Evolutionary conservation across 2,329 filamentous ascomycete genomes (phyloP), one percentile per base, ranked within the genome.

Genomic region (Penicillium sp.): DNA sequence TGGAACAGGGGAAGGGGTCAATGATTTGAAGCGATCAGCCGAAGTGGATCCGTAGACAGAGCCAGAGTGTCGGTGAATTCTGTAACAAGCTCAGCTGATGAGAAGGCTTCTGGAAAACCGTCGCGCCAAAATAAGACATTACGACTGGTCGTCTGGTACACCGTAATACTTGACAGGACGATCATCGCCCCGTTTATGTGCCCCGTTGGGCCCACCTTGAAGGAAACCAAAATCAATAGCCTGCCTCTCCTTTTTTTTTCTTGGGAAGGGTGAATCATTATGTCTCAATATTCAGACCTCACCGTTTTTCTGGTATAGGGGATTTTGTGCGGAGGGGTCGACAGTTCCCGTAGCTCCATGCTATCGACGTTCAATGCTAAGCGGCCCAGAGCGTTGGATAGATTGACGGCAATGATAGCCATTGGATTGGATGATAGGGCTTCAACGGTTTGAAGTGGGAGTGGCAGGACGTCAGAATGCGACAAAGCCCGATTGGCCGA

Each of bases 51-150:
- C 51, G 36, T 46, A 48, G 40, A 32, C 47, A 44, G 46, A 40
- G 31, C 43, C 49, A 51, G 45, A 58, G 47, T 58, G 56, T 59
- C 55, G 56, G 56, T 59, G 56, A 58, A 59, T 57, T 59, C 18
- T 49, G 23, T 55, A 50, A 51, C 50, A 51, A 51, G 55, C 47
- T 55, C 56, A 59, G 55, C 55, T 57, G 55, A 57, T 51, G 42
- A 36, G 35, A 10, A 14, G 11, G 43, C 45, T 56, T 56, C 55
- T 47, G 43, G 56, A 58, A 57, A 37, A 31, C 37, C 22, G 20
- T 13, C 42, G 36, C 46, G 18, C 49, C 47, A 47, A 46, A 51
- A 44, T 38, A 11, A 36, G 7, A 7, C 37, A 13, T 44, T 38
- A 27, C 14, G 42, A 44, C 42, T 20, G 26, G 18, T 34, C 14